phyloP scores from a whole-genome alignment of 306 rosid genomes.

The Gillenia trifoliata region DNA sequence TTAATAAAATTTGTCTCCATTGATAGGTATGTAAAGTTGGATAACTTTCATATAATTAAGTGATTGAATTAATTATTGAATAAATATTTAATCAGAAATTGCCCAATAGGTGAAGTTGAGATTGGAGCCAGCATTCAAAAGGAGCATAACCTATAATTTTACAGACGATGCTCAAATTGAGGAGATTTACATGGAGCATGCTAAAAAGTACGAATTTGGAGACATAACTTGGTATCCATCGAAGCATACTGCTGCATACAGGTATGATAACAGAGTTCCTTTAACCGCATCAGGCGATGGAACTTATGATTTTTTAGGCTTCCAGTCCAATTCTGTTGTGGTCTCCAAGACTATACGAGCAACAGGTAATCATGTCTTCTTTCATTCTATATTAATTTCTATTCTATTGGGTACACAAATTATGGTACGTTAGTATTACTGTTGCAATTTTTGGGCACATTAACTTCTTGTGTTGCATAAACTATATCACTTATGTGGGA shows the following conservation, averaged over 20 bases:
- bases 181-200: conserved; percentile 42
- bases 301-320: conserved; percentile 57
- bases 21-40: neutral
- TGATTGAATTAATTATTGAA: neutral
- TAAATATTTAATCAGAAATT: neutral
- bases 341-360: conserved; percentile 47
- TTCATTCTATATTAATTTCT: neutral
- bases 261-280: conserved; percentile 60
- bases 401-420: no score
- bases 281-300: conserved; percentile 47
- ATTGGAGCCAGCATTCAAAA: conserved; percentile 55
- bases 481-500: neutral
- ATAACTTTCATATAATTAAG: neutral
- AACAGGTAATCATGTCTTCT: conserved; percentile 31
- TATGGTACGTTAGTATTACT: no score
- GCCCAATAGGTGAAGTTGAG: conserved; percentile 50
- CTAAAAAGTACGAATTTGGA: conserved; percentile 56
- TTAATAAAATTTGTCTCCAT: no score
- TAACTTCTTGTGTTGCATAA: neutral
- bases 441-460: neutral
- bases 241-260: conserved; percentile 46
- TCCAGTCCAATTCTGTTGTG: conserved; percentile 46
- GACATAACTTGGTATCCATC: conserved; percentile 84
- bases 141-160: conserved; percentile 56
- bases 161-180: conserved; percentile 41